A percentile compares a stretch with the other conserved stretches of the same genome.
phyloP scores from a whole-genome alignment of 1,284 basidiomycete genomes.

The Trametes versicolor region DNA sequence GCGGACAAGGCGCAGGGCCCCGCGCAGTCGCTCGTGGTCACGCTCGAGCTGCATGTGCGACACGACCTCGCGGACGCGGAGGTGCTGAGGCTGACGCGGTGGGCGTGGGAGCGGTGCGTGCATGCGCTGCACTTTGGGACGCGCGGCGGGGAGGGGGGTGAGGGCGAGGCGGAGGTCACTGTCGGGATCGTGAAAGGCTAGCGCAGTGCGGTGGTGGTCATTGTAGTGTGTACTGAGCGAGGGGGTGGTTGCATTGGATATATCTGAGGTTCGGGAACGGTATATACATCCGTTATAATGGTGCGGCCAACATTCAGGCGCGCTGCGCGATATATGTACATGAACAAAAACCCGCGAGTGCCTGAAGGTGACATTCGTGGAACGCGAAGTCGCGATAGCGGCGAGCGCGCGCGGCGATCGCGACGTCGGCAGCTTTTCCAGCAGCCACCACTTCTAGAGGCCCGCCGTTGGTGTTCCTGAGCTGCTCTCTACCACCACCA shows the following conservation, averaged over 20 bases:
- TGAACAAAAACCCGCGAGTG: too few species aligned
- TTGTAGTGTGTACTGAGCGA: neutral
- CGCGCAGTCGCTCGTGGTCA: slow-evolving; percentile 74
- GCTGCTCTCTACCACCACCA: too few species aligned
- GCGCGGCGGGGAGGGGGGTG: slow-evolving; percentile 43
- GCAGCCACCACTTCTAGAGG: too few species aligned
- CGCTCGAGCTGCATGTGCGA: slow-evolving; percentile 81
- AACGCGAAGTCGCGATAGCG: neutral
- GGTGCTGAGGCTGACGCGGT: slow-evolving; percentile 74
- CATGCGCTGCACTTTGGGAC: slow-evolving; percentile 47
- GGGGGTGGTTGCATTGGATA: neutral
- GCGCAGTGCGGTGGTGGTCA: neutral
- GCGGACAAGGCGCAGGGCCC: slow-evolving; percentile 38
- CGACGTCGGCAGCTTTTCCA: too few species aligned
- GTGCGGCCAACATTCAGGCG: neutral
- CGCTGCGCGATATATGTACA: neutral
- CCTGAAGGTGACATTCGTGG: too few species aligned
- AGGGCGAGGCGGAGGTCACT: slow-evolving; percentile 55
- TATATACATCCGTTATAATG: slow-evolving; percentile 1
- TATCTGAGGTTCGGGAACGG: neutral
- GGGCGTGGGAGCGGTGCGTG: slow-evolving; percentile 75
- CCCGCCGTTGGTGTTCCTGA: too few species aligned
- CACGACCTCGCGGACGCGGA: slow-evolving; percentile 77
- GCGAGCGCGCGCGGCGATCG: too few species aligned
- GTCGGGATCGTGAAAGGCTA: slow-evolving; percentile 55